Conservation (phyloP, 2,329 filamentous ascomycete species). For the Fusarium tjaetaba region DNA sequence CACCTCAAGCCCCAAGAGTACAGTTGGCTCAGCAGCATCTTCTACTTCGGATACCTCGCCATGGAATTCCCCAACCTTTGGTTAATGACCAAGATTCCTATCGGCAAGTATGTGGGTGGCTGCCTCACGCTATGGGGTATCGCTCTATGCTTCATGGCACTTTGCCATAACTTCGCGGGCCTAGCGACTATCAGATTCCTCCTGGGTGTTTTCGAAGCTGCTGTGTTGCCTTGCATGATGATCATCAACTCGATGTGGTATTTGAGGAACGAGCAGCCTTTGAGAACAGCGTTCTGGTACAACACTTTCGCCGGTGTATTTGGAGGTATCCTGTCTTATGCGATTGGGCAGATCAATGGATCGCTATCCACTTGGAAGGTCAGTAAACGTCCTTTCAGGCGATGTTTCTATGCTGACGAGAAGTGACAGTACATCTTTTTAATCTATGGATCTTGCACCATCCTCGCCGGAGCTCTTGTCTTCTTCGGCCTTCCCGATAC, state of each 20-base stretch:
- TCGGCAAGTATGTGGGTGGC: slow-evolving; percentile 34
- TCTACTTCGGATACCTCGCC: slow-evolving; percentile 58
- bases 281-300: slow-evolving; percentile 47
- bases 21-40: slow-evolving; percentile 66
- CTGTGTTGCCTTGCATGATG: slow-evolving; percentile 42
- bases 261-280: slow-evolving; percentile 44
- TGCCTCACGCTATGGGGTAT: slow-evolving; percentile 38
- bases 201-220: slow-evolving; percentile 45
- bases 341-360: slow-evolving; percentile 44
- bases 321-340: slow-evolving; percentile 46
- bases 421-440: slow-evolving; percentile 30
- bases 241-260: slow-evolving; percentile 49
- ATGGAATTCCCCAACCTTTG: slow-evolving; percentile 57
- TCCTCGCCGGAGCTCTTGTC: not conserved
- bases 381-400: not conserved
- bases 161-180: slow-evolving; percentile 38
- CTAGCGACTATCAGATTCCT: slow-evolving; percentile 44
- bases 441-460: slow-evolving; percentile 36
- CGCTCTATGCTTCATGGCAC: slow-evolving; percentile 39
- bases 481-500: slow-evolving; percentile 7
- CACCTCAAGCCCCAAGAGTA: slow-evolving; percentile 60
- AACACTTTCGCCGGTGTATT: slow-evolving; percentile 47
- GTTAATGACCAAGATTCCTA: slow-evolving; percentile 31
- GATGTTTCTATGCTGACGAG: not conserved
- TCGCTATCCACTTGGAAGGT: slow-evolving; percentile 37